These are phyloP conservation scores for Fusarium udum DNA, from an alignment of 2,329 filamentous ascomycete species.

Conservation along the genomic window DNA sequence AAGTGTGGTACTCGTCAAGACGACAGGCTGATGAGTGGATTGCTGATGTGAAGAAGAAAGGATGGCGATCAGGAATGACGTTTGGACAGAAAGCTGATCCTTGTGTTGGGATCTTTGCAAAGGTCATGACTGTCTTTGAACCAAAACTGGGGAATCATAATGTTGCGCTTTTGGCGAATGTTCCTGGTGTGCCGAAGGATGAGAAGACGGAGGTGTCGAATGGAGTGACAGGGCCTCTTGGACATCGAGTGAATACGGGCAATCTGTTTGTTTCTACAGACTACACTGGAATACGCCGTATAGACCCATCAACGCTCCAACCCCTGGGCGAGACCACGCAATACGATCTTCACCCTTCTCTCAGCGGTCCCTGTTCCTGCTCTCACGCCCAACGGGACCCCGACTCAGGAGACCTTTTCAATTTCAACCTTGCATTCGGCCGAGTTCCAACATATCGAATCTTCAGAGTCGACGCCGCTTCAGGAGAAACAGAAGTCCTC, in stretches of 20 bases:
- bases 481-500: conserved; percentile 74
- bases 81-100: conserved; percentile 80
- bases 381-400: conserved; percentile 79
- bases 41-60: conserved; percentile 67
- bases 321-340: conserved; percentile 73
- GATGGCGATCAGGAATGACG: conserved; percentile 64
- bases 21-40: conserved; percentile 72
- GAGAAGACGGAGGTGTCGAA: not conserved
- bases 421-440: conserved; percentile 79
- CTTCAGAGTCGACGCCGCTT: conserved; percentile 70
- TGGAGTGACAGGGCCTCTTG: conserved; percentile 20
- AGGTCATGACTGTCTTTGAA: conserved; percentile 71
- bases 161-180: conserved; percentile 69
- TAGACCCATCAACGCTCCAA: conserved; percentile 77
- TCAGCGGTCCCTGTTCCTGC: conserved; percentile 73
- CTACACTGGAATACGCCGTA: conserved; percentile 62
- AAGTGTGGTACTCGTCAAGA: conserved; percentile 76
- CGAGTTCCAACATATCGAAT: conserved; percentile 69
- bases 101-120: conserved; percentile 77
- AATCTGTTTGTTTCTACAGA: conserved; percentile 69
- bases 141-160: conserved; percentile 60
- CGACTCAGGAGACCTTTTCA: conserved; percentile 78
- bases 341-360: conserved; percentile 68
- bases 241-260: conserved; percentile 52
- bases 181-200: conserved; percentile 62